Base-by-base conservation (phyloP, 306 rosid species). In the Oemleria cerasiformis region DNA sequence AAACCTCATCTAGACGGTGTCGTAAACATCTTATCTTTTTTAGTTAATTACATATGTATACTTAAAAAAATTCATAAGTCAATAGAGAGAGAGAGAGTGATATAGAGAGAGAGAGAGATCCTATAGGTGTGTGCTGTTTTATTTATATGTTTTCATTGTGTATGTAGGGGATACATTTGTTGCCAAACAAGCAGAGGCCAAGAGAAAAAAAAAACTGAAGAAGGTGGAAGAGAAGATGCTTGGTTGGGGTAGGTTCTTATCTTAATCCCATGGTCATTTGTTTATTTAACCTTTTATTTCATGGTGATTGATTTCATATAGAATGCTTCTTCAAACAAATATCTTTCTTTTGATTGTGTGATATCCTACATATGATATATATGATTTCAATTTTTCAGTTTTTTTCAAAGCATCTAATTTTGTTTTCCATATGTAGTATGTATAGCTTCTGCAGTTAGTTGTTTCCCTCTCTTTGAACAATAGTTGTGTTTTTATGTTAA, bases 221-320 rank as follows among this genome's bases (percentile, higher is more conserved):
- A 95, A 79, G 81, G 90, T 85, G 64, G 97, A 95, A 85, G 96
- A 95, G 19, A 95, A 75, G 88, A 91, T 95, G 87, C 99, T 95
- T 75, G 96, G 99, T 71, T 95, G 99, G 99, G 96, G 99, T 91
- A 87, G 54, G 89, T 61, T 68, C 44, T 42, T 23, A 23, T 65
- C 38, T 72, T 50, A 5, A 5, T 38, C 5, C 14, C 36, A 30
- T 59, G 25, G 20, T 36, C 6, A 5, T 9, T 25, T 48, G 17
- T 39, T 61, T 57, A 53, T 63, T 74, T 40, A 15, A 53, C 49
- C 69, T 19, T 36, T 13, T 58, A 5, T 7, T 30, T 36, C 38
- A 11, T 16, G 51, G 45, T 48, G 20, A 17, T 23, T 72, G 14
- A n/a, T 40, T 30, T 30, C 36, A 53, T 17, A 49, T 13, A 34